These are phyloP conservation scores for Paracoccidioides brasiliensis DNA, from an alignment of 2,329 filamentous ascomycete genomes.

Conservation along the genomic window DNA sequence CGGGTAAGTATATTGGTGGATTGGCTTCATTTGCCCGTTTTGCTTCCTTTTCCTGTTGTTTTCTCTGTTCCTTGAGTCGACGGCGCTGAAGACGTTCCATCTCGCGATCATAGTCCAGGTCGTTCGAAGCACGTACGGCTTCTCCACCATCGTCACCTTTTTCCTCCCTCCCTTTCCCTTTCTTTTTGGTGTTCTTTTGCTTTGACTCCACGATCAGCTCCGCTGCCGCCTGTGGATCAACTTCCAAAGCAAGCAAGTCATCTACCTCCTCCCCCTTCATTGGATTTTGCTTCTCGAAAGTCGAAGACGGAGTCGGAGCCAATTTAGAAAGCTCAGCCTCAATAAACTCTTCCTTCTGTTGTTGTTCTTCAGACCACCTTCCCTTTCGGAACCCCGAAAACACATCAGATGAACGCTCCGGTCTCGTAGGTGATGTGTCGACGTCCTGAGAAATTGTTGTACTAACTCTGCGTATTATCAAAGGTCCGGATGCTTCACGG, in stretches of 20 bases:
- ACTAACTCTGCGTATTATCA: not conserved
- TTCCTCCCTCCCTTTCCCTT: not conserved
- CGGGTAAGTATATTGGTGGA: conserved; percentile 63
- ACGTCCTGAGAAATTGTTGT: not conserved
- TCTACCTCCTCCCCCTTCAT: not conserved
- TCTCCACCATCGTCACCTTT: not conserved
- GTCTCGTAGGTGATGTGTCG: not conserved
- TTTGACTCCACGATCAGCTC: not conserved
- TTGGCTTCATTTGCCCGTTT: conserved; percentile 34
- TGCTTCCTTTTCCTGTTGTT: conserved; percentile 32
- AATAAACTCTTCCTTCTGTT: not conserved
- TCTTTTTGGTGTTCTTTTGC: not conserved
- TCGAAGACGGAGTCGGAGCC: no score
- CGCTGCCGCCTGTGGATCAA: not conserved
- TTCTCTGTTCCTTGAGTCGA: conserved; percentile 12
- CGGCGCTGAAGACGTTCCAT: not conserved
- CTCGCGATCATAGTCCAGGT: not conserved
- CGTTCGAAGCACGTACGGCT: not conserved
- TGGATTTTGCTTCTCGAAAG: not conserved
- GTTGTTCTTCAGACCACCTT: not conserved
- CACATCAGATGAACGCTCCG: not conserved
- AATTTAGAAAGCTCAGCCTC: not conserved
- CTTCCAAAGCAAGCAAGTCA: not conserved
- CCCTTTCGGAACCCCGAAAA: conserved; percentile 1
- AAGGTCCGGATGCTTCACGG: no score